These are phyloP conservation scores for Allantophomopsis cytisporea DNA, from an alignment of 2,329 filamentous ascomycete genomes.

Conservation along the genomic window DNA sequence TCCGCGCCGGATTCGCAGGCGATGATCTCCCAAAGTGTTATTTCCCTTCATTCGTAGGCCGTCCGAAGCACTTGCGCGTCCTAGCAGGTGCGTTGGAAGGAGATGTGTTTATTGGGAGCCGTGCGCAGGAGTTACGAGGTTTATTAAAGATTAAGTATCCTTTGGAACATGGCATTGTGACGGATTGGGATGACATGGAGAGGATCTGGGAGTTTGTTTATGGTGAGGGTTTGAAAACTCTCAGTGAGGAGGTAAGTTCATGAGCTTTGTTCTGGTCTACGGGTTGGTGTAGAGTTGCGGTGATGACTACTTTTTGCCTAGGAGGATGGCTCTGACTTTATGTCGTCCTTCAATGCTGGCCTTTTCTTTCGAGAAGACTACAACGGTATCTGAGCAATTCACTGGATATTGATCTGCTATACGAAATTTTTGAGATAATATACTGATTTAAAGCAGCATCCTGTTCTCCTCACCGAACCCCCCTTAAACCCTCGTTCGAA, in stretches of 20 bases:
- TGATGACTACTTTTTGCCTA: too few relatives aligned
- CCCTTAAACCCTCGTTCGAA: constrained; percentile 92
- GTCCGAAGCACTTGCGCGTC: constrained; percentile 88
- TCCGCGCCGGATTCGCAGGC: constrained; percentile 91
- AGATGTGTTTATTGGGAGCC: constrained; percentile 90
- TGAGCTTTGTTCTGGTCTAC: constrained; percentile 1
- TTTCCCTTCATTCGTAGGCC: constrained; percentile 93
- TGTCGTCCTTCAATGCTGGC: too few relatives aligned
- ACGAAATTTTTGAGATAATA: too few relatives aligned
- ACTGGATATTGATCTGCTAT: too few relatives aligned
- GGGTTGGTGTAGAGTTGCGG: not conserved
- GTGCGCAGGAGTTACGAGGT: constrained; percentile 76
- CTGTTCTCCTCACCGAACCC: constrained; percentile 89
- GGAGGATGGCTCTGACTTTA: constrained; percentile 6
- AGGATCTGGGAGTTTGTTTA: constrained; percentile 98
- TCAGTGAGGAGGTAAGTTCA: constrained; percentile 76
- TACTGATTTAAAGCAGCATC: constrained; percentile 44
- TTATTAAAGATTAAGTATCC: constrained; percentile 93
- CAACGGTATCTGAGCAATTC: too few relatives aligned
- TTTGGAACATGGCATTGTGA: constrained; percentile 94
- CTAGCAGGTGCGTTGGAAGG: constrained; percentile 94
- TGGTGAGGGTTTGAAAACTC: constrained; percentile 85
- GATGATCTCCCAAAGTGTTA: constrained; percentile 93
- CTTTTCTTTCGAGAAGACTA: too few relatives aligned
- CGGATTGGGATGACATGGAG: constrained; percentile 99